Base-by-base conservation (phyloP, 768 basidiomycete genomes). In the Rhizopogon vesiculosus region DNA sequence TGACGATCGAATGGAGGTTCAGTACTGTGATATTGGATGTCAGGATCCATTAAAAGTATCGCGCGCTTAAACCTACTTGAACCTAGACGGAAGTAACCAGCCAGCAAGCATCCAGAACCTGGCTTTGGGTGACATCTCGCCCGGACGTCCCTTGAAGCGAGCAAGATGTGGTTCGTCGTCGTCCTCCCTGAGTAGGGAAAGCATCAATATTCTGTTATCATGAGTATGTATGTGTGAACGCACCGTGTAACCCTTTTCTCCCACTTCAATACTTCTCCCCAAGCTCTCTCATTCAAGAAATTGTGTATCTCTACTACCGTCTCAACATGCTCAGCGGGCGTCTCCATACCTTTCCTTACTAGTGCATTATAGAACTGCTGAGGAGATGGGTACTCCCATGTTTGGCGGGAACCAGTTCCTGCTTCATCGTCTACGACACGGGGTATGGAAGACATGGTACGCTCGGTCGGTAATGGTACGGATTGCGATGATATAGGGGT, bases 251-350 rank as follows among this genome's bases (percentile, higher is more conserved):
- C 71, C 64, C 84, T 76, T 67, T 80, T 82, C 73, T 99, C 97
- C 96, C 97, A 98, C 68, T 83, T 87, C 57, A 91, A 69, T 3
- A 99, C 96, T 71, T 98, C 93, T 51, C 83, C 74, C 97, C 97
- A 99, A 16, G 97, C 97, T 68, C 86, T 80, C 74, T 99, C 97
- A 65, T 99, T 98, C 70, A 99, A 69, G 62, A 95, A 98, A 69
- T 99, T 99, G 68, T 99, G 97, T 38, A 98, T 98, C 58, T 93
- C 86, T 43, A 99, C 97, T 91, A 99, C 97, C 25, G 86, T 92
- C 69, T 94, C 95, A 44, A 98, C 82, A 70, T 93, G 89, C 63
- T 98, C 93, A 70, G 95, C 94, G 0, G 94, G 93, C 2, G 97
- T 96, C 71, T 96, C 94, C 90, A 91, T 93, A 2, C 97, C 97